Conservation (phyloP, 1,139 yeast species). For the Hyphopichia pseudoburtonii region DNA sequence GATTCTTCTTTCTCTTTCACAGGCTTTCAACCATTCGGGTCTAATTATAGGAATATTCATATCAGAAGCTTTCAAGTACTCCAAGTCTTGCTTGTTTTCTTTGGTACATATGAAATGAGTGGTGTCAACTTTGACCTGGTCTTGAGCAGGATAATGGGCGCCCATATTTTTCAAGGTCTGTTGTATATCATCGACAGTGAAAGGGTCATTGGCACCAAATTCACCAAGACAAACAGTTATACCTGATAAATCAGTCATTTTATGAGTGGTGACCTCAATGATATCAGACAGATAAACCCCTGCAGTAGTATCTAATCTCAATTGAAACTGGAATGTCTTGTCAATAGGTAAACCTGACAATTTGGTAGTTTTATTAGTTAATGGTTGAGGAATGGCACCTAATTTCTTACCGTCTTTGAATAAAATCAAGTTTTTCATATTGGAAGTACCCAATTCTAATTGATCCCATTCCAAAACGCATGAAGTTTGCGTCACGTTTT, state of each 20-base stretch:
- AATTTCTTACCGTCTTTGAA: constrained; percentile 79
- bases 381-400: constrained; percentile 84
- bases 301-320: constrained; percentile 83
- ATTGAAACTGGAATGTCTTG: constrained; percentile 74
- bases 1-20: constrained; percentile 83
- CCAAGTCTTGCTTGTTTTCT: constrained; percentile 56
- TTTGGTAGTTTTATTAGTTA: constrained; percentile 78
- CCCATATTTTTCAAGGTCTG: constrained; percentile 68
- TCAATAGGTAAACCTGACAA: constrained; percentile 90
- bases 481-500: constrained; percentile 89
- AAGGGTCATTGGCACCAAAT: constrained; percentile 59
- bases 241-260: constrained; percentile 94
- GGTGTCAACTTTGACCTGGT: constrained; percentile 78
- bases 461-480: constrained; percentile 95
- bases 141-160: constrained; percentile 74
- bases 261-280: constrained; percentile 78
- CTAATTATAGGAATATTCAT: constrained; percentile 91
- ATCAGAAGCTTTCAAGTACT: constrained; percentile 76
- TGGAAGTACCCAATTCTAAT: constrained; percentile 79
- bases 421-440: constrained; percentile 70
- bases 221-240: constrained; percentile 90
- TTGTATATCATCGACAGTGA: constrained; percentile 61
- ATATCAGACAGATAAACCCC: constrained; percentile 74
- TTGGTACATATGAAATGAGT: constrained; percentile 87
- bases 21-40: constrained; percentile 97